Conservation (phyloP, 768 basidiomycete genomes). For the Austroboletus eburneus region DNA sequence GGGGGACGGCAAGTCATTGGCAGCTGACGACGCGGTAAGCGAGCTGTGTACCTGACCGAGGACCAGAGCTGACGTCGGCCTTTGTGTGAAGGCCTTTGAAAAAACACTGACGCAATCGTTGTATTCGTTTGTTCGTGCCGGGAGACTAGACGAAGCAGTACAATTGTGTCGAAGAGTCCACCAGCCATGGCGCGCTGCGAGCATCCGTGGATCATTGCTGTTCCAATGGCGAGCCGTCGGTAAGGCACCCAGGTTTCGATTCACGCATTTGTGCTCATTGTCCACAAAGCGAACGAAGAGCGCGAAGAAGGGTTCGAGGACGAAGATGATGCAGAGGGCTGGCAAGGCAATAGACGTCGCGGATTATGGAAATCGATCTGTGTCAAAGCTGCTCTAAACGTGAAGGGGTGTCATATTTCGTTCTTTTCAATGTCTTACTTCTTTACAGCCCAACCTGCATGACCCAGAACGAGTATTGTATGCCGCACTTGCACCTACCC, state of each 20-base stretch:
- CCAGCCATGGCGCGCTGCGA: slow-evolving; percentile 91
- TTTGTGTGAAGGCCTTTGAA: slow-evolving; percentile 64
- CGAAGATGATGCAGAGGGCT: slow-evolving; percentile 42
- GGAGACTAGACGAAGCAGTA: slow-evolving; percentile 80
- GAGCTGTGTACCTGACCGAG: not conserved
- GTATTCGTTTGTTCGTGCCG: slow-evolving; percentile 79
- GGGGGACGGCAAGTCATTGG: slow-evolving; percentile 55
- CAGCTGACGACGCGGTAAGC: slow-evolving; percentile 75
- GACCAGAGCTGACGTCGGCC: not conserved
- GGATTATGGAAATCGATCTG: slow-evolving; percentile 88
- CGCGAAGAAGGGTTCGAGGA: slow-evolving; percentile 45
- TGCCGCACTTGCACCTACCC: slow-evolving; percentile 76
- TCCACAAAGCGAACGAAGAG: slow-evolving; percentile 43
- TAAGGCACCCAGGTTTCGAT: slow-evolving; percentile 30
- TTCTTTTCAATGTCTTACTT: slow-evolving; percentile 8
- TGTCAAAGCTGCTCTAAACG: slow-evolving; percentile 71
- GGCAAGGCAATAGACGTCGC: slow-evolving; percentile 74
- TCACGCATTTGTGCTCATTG: slow-evolving; percentile 31
- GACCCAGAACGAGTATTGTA: slow-evolving; percentile 81
- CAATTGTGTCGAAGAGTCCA: slow-evolving; percentile 77
- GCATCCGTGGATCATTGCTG: slow-evolving; percentile 75
- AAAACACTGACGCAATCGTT: slow-evolving; percentile 69
- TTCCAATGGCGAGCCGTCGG: slow-evolving; percentile 75
- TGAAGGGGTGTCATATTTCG: slow-evolving; percentile 22
- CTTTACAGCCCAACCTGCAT: slow-evolving; percentile 48